These are phyloP conservation scores for Papiliotrema flavescens DNA, from an alignment of 1,284 basidiomycete species.

Conservation along the genomic window DNA sequence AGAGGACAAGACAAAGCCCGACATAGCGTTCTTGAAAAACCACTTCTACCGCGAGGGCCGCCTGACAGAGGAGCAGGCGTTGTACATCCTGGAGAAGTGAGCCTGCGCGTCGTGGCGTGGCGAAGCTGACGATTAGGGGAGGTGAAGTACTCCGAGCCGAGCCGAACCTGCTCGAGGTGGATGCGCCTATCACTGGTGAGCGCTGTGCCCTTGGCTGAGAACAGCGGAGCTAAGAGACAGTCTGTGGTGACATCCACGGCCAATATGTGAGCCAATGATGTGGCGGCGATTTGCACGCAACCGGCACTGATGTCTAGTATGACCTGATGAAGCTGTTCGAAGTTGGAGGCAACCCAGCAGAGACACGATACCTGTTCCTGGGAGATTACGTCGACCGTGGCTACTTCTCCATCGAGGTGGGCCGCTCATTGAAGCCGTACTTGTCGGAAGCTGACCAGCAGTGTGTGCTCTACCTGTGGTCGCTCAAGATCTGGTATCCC, in stretches of 20 bases:
- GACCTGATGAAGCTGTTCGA: constrained; percentile 99
- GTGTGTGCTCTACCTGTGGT: constrained; percentile 88
- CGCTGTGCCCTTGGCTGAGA: constrained; percentile 6
- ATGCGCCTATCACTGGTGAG: constrained; percentile 90
- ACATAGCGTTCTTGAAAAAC: constrained; percentile 96
- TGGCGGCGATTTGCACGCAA: not conserved
- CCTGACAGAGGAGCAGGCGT: constrained; percentile 81
- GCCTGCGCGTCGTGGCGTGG: constrained; percentile 5
- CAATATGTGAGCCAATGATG: constrained; percentile 71
- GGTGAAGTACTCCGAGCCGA: constrained; percentile 73
- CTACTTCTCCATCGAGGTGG: constrained; percentile 87
- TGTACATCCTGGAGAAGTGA: constrained; percentile 74
- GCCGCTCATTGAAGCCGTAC: not conserved
- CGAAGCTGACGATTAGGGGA: constrained; percentile 46
- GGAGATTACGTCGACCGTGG: constrained; percentile 99
- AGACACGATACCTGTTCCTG: constrained; percentile 91
- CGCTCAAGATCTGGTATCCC: constrained; percentile 92
- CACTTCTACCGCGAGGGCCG: constrained; percentile 97
- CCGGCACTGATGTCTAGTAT: constrained; percentile 58
- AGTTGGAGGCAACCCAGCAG: constrained; percentile 85
- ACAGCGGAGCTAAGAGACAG: constrained; percentile 48
- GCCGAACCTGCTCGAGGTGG: constrained; percentile 84
- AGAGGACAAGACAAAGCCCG: constrained; percentile 80
- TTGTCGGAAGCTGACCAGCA: constrained; percentile 41
- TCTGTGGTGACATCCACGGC: constrained; percentile 95